Conservation (phyloP, 2,329 filamentous ascomycete genomes). For the Phialophora expanda region DNA sequence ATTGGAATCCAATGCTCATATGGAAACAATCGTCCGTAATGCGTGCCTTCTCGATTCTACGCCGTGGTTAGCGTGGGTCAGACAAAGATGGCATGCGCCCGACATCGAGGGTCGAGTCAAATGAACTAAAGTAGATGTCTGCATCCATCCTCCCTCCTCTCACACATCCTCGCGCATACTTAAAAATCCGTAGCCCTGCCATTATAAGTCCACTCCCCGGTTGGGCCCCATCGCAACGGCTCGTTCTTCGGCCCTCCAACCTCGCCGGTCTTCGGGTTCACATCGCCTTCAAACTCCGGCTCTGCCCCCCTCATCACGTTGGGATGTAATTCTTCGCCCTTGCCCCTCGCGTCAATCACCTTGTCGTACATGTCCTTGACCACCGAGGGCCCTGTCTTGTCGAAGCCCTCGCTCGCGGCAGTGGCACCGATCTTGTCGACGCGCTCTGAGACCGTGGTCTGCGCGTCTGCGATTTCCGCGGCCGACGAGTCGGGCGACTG, state of each 20-base stretch:
- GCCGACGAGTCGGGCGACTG: slow-evolving; percentile 53
- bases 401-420: not conserved
- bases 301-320: slow-evolving; percentile 76
- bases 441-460: slow-evolving; percentile 37
- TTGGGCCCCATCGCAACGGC: slow-evolving; percentile 81
- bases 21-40: no score
- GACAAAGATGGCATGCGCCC: no score
- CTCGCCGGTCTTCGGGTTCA: slow-evolving; percentile 92
- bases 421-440: slow-evolving; percentile 22
- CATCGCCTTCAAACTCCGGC: slow-evolving; percentile 91
- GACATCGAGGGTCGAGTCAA: not conserved
- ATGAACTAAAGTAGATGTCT: not conserved
- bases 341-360: slow-evolving; percentile 59
- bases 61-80: no score
- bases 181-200: slow-evolving; percentile 91
- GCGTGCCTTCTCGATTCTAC: not conserved
- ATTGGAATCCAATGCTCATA: slow-evolving; percentile 1
- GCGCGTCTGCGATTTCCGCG: slow-evolving; percentile 34
- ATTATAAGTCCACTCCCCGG: slow-evolving; percentile 89
- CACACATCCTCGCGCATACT: not conserved
- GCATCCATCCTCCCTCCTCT: not conserved
- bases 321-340: slow-evolving; percentile 70
- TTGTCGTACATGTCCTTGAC: slow-evolving; percentile 42
- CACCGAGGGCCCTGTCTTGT: slow-evolving; percentile 14
- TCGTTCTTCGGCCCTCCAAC: slow-evolving; percentile 97